A percentile compares a stretch with the other conserved stretches of the same genome.
Conservation (phyloP, 2,329 filamentous ascomycete species). For the Aspergillus sp. region DNA sequence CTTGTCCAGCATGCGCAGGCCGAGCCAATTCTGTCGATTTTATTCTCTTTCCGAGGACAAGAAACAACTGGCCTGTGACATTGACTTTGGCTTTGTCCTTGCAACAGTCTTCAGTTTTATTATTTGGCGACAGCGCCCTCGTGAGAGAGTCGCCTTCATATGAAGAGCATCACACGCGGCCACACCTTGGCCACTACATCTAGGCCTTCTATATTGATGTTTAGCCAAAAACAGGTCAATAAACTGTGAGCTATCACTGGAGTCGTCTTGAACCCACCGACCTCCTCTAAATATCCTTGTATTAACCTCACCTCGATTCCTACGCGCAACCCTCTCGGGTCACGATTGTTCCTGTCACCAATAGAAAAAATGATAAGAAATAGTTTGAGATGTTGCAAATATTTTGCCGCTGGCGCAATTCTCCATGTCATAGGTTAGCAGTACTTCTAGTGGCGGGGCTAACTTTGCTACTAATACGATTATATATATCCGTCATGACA, state of each 20-base stretch:
- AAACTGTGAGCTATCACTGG: slow-evolving; percentile 7
- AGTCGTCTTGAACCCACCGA: neutral
- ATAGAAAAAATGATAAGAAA: no score
- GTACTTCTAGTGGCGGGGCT: no score
- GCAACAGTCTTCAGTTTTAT: neutral
- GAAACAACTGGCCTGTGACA: neutral
- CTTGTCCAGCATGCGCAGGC: neutral
- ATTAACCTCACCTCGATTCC: no score
- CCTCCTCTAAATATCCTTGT: neutral
- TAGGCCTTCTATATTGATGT: neutral
- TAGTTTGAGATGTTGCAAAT: no score
- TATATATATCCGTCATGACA: no score
- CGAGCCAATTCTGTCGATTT: neutral
- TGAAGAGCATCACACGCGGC: neutral
- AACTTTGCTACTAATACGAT: no score
- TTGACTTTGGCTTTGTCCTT: neutral
- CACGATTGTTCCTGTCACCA: no score
- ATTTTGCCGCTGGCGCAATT: no score
- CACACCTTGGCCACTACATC: neutral
- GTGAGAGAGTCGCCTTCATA: slow-evolving; percentile 3
- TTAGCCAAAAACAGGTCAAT: neutral
- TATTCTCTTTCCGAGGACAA: neutral
- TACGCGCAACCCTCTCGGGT: no score
- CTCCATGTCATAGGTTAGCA: no score
- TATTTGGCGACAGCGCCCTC: slow-evolving; percentile 8